A percentile compares a stretch with the other conserved stretches of the same genome.
Conservation (phyloP, 164 flowering plant genomes). For the Liriodendron chinense region DNA sequence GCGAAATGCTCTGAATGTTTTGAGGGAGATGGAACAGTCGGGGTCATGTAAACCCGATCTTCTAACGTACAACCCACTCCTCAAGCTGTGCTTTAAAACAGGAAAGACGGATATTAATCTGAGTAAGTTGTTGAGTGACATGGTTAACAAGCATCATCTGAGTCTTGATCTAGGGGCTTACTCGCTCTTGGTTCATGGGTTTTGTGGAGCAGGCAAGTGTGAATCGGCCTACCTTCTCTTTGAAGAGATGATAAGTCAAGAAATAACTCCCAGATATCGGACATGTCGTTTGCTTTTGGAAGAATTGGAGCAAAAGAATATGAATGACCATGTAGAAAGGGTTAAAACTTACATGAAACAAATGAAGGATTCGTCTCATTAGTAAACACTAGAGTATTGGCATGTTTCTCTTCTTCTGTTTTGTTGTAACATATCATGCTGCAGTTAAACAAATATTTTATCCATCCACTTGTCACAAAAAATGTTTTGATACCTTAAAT, state of each 20-base stretch:
- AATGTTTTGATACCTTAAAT: too few relatives aligned
- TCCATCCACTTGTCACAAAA: too few relatives aligned
- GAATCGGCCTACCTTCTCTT: conserved; percentile 65
- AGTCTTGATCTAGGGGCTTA: conserved; percentile 67
- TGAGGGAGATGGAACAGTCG: conserved; percentile 46
- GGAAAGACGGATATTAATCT: conserved; percentile 37
- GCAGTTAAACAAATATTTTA: neutral
- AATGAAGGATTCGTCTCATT: conserved; percentile 20
- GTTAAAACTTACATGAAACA: conserved; percentile 52
- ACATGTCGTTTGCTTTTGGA: conserved; percentile 69
- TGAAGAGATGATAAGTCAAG: conserved; percentile 61
- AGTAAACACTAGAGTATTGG: conserved; percentile 1
- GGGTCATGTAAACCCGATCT: conserved; percentile 58
- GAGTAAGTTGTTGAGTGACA: conserved; percentile 47
- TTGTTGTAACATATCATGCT: neutral
- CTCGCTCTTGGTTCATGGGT: conserved; percentile 66
- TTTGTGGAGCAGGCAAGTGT: conserved; percentile 56
- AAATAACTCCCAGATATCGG: conserved; percentile 44
- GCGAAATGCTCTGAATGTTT: conserved; percentile 43
- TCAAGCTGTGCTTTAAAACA: conserved; percentile 53
- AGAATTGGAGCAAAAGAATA: conserved; percentile 42
- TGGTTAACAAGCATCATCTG: conserved; percentile 66
- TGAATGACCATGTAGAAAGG: conserved; percentile 53
- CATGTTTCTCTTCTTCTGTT: neutral
- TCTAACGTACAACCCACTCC: conserved; percentile 62